Base-by-base conservation (phyloP, 23 red algal genomes). In the Gracilariopsis chorda region DNA sequence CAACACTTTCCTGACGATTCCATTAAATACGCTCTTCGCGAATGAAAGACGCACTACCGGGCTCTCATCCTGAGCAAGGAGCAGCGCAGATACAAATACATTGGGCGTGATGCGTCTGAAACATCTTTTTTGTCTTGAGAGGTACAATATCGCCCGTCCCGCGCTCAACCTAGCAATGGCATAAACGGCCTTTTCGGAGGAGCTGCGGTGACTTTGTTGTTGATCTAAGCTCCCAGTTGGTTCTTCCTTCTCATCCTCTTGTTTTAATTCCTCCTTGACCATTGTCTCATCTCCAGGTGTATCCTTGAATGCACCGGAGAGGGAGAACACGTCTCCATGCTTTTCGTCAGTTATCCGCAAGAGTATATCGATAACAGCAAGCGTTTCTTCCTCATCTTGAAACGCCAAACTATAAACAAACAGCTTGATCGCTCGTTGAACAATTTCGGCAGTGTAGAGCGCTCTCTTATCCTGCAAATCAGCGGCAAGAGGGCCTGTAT, bases 21-120 rank as follows among this genome's bases (percentile, higher is more conserved):
- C 34, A 29, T 71, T 56, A 10, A 7, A 62, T 6, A 91, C 75
- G 25, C 39, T 48, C 45, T 48, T 65, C 30, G 75, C 75, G 55
- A 91, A 91, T n/a, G 45, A 56, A 23, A 91, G 44, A 46, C 88
- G 88, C 62, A 91, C 77, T 24, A 34, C 42, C n/a, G 88, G 40
- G 19, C 61, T 62, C 37, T 40, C 27, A 81, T 91, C 88, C 68
- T 91, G 88, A 10, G 88, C 74, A 80, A 72, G 30, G 30, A 91
- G 77, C 46, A 91, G 6, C 2, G 77, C 82, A 21, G 77, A 68
- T 17, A 91, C 58, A 46, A 82, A 53, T 33, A 82, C 53, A 48
- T 51, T 37, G 16, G 88, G 88, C 7, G 74, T 53, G 23, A 91
- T 43, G 24, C 48, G 60, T 34, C 43, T 36, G 62, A 72, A 80